These are phyloP conservation scores for Brettanomyces naardenensis DNA, from an alignment of 805 yeast genomes.

Conservation along the genomic window DNA sequence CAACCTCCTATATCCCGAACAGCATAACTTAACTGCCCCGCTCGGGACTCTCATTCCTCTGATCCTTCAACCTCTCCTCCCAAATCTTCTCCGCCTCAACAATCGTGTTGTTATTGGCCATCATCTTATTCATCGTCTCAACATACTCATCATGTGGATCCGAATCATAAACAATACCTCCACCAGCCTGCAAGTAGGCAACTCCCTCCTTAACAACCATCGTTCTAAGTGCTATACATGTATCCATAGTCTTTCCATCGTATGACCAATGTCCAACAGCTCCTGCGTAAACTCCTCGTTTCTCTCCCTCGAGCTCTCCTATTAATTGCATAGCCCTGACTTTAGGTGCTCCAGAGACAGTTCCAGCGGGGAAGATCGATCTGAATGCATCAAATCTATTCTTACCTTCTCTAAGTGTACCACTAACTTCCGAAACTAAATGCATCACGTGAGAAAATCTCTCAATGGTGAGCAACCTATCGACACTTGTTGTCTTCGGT, in stretches of 20 bases:
- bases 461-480: constrained; percentile 81
- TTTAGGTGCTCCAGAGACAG: constrained; percentile 98
- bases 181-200: constrained; percentile 97
- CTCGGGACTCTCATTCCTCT: constrained; percentile 4
- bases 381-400: constrained; percentile 95
- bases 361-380: constrained; percentile 98
- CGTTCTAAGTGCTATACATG: constrained; percentile 95
- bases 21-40: no score
- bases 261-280: constrained; percentile 99
- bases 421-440: constrained; percentile 89
- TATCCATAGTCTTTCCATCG: constrained; percentile 91
- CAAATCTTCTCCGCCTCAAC: constrained; percentile 72
- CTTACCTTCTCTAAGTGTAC: constrained; percentile 74
- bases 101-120: constrained; percentile 83
- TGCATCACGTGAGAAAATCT: constrained; percentile 97
- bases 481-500: constrained; percentile 79
- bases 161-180: constrained; percentile 94
- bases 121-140: constrained; percentile 97
- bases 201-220: constrained; percentile 89
- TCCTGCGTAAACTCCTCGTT: constrained; percentile 96
- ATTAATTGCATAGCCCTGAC: constrained; percentile 94
- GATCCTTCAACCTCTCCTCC: constrained; percentile 1
- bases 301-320: constrained; percentile 81
- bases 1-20: no score
- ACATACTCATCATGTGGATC: constrained; percentile 93